These are phyloP conservation scores for Heliocybe sulcata DNA, from an alignment of 1,284 basidiomycete genomes.

Conservation along the genomic window DNA sequence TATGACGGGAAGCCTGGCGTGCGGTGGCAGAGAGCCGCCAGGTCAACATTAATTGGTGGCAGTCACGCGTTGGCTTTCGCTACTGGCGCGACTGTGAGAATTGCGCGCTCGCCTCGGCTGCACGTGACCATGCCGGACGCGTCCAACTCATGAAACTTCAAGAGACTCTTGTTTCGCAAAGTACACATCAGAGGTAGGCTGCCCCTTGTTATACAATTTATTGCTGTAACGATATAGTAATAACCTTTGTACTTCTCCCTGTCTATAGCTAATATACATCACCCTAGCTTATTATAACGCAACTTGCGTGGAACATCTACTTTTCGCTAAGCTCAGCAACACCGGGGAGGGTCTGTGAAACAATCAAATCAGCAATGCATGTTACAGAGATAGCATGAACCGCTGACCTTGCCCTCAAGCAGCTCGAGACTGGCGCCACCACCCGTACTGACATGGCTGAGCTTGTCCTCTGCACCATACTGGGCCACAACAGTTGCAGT, in stretches of 20 bases:
- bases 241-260: neutral
- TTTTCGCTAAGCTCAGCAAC: constrained; percentile 78
- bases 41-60: no score
- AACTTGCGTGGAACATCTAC: constrained; percentile 15
- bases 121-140: no score
- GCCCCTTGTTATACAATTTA: neutral
- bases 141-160: no score
- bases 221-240: neutral
- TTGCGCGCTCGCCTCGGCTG: no score
- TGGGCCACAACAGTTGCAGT: constrained; percentile 89
- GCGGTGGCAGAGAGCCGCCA: no score
- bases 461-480: constrained; percentile 76
- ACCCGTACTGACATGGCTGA: constrained; percentile 96
- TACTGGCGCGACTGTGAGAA: no score
- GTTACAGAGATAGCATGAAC: neutral
- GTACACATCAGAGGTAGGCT: no score
- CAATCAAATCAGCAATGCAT: constrained; percentile 7
- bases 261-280: neutral
- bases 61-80: no score
- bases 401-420: constrained; percentile 87
- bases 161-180: no score
- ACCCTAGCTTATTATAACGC: neutral
- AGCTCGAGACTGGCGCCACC: constrained; percentile 95
- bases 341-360: constrained; percentile 66
- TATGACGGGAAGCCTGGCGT: no score